Evolutionary conservation across 192 early-diverging fungal species (phyloP), one percentile per base, ranked within the genome.

Genomic region (Lunasporangiospora selenospora): DNA sequence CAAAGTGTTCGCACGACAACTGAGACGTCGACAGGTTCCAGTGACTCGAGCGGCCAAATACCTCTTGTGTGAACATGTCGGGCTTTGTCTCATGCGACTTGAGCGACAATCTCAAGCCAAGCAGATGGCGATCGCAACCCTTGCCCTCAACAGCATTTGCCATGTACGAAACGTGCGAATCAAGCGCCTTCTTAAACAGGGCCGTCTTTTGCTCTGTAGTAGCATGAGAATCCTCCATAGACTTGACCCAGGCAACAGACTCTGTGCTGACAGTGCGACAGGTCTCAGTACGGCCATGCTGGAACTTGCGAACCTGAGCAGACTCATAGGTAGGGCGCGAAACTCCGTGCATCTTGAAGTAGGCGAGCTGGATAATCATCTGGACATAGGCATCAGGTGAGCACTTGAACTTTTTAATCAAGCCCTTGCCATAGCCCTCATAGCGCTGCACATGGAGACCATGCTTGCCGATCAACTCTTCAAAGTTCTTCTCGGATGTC

Each of bases 281-380:
- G 8, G 94, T 95, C 75, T 99, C 97, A 24, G 97, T 99, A 63
- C 97, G 90, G 19, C 97, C 97, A 43, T 87, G 94, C 38, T 86
- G 87, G 83, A 92, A 99, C 81, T 92, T 92, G 67, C 93, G 84
- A 24, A 93, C 96, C 83, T 92, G 90, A 34, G 92, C 95, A 61
- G 88, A 88, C 78, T 99, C 97, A 77, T 99, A 99, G 7, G 96
- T 98, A 6, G 96, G 86, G 26, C 82, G 75, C 46, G 75, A 85
- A 11, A 73, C 71, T 30, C 93, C 93, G 62, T 93, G 88, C 77
- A 93, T 88, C 77, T 93, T 93, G 78, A 86, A 95, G 82, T 98
- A 97, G 16, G 94, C 97, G 29, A 98, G 83, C 83, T 99, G 97
- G 59, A 98, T 95, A 38, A 91, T 88, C 95, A 99, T 95, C 63